A percentile compares a stretch with the other conserved stretches of the same genome.
These are phyloP conservation scores for Neohortaea acidophila DNA, from an alignment of 495 filamentous ascomycete genomes.

Conservation along the genomic window DNA sequence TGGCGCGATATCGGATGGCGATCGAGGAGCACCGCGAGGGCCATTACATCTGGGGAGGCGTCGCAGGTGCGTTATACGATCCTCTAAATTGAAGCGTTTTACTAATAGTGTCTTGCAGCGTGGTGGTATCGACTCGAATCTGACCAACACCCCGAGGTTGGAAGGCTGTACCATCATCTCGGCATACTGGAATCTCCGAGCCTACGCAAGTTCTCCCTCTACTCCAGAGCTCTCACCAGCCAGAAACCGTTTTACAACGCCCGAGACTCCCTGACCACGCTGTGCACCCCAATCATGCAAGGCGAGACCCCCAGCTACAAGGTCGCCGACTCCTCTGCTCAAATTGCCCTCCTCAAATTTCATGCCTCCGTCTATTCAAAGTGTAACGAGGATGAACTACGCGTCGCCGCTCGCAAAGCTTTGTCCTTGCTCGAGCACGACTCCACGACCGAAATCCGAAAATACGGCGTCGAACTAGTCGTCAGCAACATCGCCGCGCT, in stretches of 20 bases:
- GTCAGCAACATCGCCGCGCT: slow-evolving; percentile 40
- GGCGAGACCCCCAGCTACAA: slow-evolving; percentile 20
- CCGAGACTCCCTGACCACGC: slow-evolving; percentile 51
- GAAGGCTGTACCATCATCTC: slow-evolving; percentile 70
- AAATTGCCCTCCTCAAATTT: slow-evolving; percentile 44
- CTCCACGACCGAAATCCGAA: slow-evolving; percentile 36
- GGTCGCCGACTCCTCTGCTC: slow-evolving; percentile 29
- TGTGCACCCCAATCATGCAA: slow-evolving; percentile 52
- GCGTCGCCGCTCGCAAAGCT: slow-evolving; percentile 40
- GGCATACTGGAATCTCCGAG: slow-evolving; percentile 68
- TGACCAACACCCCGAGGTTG: slow-evolving; percentile 52
- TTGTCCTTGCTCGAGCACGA: slow-evolving; percentile 28
- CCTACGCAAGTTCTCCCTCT: slow-evolving; percentile 62
- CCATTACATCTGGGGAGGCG: slow-evolving; percentile 45
- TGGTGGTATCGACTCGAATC: slow-evolving; percentile 73
- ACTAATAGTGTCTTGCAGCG: no score
- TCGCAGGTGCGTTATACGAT: no score
- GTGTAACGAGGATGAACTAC: slow-evolving; percentile 29
- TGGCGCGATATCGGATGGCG: slow-evolving; percentile 61
- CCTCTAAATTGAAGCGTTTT: no score
- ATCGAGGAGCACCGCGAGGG: slow-evolving; percentile 67
- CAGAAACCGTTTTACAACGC: slow-evolving; percentile 32
- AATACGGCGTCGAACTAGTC: slow-evolving; percentile 42
- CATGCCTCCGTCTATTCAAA: slow-evolving; percentile 47
- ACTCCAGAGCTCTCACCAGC: slow-evolving; percentile 30